Evolutionary conservation across 768 basidiomycete species (phyloP).

Genomic region (Tylopilus cervinicoccineus): DNA sequence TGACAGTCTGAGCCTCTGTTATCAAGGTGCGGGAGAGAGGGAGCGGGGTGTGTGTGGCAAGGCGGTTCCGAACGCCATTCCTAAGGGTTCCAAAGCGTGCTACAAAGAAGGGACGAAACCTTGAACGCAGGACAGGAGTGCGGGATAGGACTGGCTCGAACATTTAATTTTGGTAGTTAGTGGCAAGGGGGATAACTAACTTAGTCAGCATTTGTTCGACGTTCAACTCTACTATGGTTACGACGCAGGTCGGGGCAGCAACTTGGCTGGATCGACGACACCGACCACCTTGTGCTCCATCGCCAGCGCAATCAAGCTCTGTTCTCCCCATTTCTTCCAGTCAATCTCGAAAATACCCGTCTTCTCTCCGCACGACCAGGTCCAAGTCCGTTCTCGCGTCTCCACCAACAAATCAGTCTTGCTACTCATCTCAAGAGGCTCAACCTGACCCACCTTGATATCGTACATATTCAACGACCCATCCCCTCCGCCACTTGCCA

Average conservation of each 20-base stretch:
- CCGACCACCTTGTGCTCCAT: constrained; percentile 67
- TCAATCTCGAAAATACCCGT: constrained; percentile 73
- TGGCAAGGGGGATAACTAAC: background rate
- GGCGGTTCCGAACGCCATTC: constrained; percentile 29
- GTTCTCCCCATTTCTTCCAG: constrained; percentile 55
- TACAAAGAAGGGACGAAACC: constrained; percentile 21
- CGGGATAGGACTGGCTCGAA: constrained; percentile 20
- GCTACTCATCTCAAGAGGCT: background rate
- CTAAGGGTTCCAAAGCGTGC: constrained; percentile 13
- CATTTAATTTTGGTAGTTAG: constrained; percentile 21
- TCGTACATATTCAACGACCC: constrained; percentile 73
- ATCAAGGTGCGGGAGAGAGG: constrained; percentile 40
- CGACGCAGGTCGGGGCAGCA: constrained; percentile 6
- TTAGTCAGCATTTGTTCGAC: constrained; percentile 14
- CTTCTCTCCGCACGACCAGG: constrained; percentile 60
- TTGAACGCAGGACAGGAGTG: constrained; percentile 12
- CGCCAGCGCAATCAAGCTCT: constrained; percentile 65
- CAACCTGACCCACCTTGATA: constrained; percentile 52
- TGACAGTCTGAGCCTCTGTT: constrained; percentile 41
- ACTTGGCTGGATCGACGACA: constrained; percentile 56
- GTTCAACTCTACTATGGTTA: background rate
- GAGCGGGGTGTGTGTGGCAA: constrained; percentile 18
- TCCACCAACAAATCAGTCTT: constrained; percentile 27
- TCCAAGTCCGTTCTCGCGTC: constrained; percentile 50
- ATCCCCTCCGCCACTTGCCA: constrained; percentile 79